Evolutionary conservation across 2,329 filamentous ascomycete genomes (phyloP).

Genomic region (Didymella glomerata): DNA sequence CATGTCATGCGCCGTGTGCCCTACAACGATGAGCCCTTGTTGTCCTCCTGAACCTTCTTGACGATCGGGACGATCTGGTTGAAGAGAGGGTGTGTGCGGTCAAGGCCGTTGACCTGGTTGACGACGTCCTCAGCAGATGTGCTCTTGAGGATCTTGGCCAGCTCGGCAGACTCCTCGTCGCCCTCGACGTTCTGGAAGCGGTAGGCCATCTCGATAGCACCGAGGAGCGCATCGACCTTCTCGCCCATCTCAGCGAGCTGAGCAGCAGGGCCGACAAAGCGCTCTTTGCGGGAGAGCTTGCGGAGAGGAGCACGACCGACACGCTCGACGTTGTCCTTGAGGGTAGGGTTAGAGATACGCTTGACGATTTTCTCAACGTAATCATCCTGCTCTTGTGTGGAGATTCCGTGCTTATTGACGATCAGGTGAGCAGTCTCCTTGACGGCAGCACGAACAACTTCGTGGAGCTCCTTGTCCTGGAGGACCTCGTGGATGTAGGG

Average conservation of each 20-base stretch:
- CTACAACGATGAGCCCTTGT: slow-evolving; percentile 23
- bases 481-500: slow-evolving; percentile 89
- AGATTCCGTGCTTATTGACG: slow-evolving; percentile 84
- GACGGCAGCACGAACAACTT: slow-evolving; percentile 80
- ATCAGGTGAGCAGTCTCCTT: slow-evolving; percentile 88
- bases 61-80: slow-evolving; percentile 78
- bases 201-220: slow-evolving; percentile 88
- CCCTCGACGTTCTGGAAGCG: slow-evolving; percentile 94
- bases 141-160: slow-evolving; percentile 84
- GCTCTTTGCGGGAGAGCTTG: slow-evolving; percentile 94
- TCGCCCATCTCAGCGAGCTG: slow-evolving; percentile 85
- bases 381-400: slow-evolving; percentile 75
- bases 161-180: slow-evolving; percentile 86
- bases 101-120: slow-evolving; percentile 81
- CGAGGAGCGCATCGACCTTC: slow-evolving; percentile 76
- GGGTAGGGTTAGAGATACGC: slow-evolving; percentile 90
- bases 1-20: neutral
- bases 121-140: slow-evolving; percentile 78
- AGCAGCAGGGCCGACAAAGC: slow-evolving; percentile 90
- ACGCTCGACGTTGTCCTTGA: slow-evolving; percentile 92
- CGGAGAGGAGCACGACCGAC: slow-evolving; percentile 93
- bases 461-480: slow-evolving; percentile 79
- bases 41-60: slow-evolving; percentile 73
- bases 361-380: slow-evolving; percentile 93
- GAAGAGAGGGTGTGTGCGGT: slow-evolving; percentile 79